phyloP scores from a whole-genome alignment of 2,329 filamentous ascomycete genomes.

The Aspergillus clavatus region DNA sequence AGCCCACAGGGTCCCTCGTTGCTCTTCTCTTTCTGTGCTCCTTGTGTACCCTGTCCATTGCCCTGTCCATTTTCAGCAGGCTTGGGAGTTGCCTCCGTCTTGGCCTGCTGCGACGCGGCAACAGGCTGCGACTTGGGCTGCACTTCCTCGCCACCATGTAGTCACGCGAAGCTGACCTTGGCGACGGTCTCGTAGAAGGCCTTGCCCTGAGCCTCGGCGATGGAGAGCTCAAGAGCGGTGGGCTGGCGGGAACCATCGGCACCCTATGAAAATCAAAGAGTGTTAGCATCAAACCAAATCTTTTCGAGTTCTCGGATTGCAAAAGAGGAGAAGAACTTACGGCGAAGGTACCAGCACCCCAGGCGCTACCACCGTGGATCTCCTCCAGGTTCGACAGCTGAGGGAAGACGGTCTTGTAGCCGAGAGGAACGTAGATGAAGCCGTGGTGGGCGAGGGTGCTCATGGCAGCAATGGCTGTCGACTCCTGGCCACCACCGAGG shows the following conservation, averaged over 20 bases:
- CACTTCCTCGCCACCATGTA: slow-evolving; percentile 56
- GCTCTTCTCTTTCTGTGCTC: slow-evolving; percentile 46
- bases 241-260: slow-evolving; percentile 82
- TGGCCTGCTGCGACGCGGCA: slow-evolving; percentile 24
- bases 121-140: slow-evolving; percentile 26
- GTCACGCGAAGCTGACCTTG: slow-evolving; percentile 71
- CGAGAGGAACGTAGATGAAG: slow-evolving; percentile 92
- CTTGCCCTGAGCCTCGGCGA: slow-evolving; percentile 81
- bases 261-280: slow-evolving; percentile 32
- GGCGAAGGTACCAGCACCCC: slow-evolving; percentile 91
- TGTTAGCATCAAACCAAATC: slow-evolving; percentile 10
- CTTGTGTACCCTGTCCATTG: slow-evolving; percentile 26
- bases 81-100: slow-evolving; percentile 18
- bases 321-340: slow-evolving; percentile 37
- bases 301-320: slow-evolving; percentile 1
- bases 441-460: slow-evolving; percentile 89
- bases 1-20: slow-evolving; percentile 67
- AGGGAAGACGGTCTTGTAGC: slow-evolving; percentile 75
- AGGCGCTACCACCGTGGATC: slow-evolving; percentile 79
- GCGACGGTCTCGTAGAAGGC: slow-evolving; percentile 71
- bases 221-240: slow-evolving; percentile 64
- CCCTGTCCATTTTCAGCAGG: slow-evolving; percentile 26
- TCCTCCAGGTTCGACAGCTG: slow-evolving; percentile 67
- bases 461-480: slow-evolving; percentile 73
- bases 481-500: slow-evolving; percentile 87